A percentile compares a stretch with the other conserved stretches of the same genome.
These are phyloP conservation scores for Eutypella sp. DNA, from an alignment of 2,329 filamentous ascomycete species.

Conservation along the genomic window DNA sequence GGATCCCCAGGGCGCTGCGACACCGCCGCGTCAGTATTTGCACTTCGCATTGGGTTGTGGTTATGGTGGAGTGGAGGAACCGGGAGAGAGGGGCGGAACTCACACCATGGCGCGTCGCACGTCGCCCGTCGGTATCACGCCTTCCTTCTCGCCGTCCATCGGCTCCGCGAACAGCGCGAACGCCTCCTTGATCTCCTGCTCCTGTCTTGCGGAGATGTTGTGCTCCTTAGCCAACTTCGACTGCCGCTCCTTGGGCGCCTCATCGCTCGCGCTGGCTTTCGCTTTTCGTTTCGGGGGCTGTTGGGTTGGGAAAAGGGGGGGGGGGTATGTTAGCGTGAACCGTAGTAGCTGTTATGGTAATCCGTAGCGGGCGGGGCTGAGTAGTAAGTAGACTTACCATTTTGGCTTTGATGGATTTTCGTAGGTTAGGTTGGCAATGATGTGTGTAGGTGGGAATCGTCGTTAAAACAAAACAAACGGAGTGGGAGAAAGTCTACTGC, in stretches of 20 bases:
- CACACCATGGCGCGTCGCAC: slow-evolving; percentile 71
- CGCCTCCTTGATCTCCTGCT: slow-evolving; percentile 85
- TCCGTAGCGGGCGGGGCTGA: too few relatives aligned
- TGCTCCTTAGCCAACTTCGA: slow-evolving; percentile 92
- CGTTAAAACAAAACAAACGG: background rate
- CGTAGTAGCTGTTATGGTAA: background rate
- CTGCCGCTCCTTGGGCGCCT: slow-evolving; percentile 47
- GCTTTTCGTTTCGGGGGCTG: slow-evolving; percentile 53
- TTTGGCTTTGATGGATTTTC: background rate
- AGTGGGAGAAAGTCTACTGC: background rate
- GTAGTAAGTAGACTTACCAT: background rate
- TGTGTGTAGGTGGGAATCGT: background rate
- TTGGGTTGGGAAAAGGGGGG: background rate
- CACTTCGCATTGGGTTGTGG: background rate
- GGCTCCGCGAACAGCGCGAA: slow-evolving; percentile 76
- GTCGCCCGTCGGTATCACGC: slow-evolving; percentile 62
- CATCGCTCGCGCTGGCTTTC: slow-evolving; percentile 16
- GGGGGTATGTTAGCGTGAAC: background rate
- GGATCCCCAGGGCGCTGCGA: slow-evolving; percentile 73
- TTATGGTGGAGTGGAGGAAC: background rate
- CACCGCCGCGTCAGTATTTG: background rate
- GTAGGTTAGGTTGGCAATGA: background rate
- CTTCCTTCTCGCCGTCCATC: slow-evolving; percentile 66
- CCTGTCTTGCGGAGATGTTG: slow-evolving; percentile 77
- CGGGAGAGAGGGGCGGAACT: slow-evolving; percentile 20